Evolutionary conservation across 371 early-diverging fungal genomes (phyloP).

Genomic region (Dichotomocladium elegans): DNA sequence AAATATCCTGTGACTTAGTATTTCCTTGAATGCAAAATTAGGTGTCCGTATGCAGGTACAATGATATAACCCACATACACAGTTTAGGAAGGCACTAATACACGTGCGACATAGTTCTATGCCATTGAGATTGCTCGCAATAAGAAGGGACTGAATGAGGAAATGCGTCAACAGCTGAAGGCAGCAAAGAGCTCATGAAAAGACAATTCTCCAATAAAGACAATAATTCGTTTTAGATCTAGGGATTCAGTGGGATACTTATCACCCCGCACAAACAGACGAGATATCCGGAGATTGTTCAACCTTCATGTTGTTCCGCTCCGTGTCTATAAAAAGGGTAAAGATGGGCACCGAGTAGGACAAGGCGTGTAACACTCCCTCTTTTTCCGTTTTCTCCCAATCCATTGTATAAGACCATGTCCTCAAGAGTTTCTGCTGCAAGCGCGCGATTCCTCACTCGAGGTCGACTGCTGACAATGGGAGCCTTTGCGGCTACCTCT

Average conservation of each 20-base stretch:
- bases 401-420: too few species aligned
- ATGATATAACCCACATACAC: too few species aligned
- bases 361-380: not conserved
- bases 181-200: not conserved
- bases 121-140: constrained; percentile 90
- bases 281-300: too few species aligned
- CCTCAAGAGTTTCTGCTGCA: constrained; percentile 22
- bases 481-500: constrained; percentile 26
- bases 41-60: constrained; percentile 50
- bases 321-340: not conserved
- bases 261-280: too few species aligned
- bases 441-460: constrained; percentile 25
- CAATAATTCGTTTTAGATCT: too few species aligned
- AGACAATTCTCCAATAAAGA: not conserved
- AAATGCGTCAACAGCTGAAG: constrained; percentile 20
- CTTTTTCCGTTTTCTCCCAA: not conserved
- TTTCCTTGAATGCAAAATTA: too few species aligned
- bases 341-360: not conserved
- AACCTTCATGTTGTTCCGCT: too few species aligned
- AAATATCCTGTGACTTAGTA: too few species aligned
- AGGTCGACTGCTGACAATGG: constrained; percentile 19
- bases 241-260: too few species aligned
- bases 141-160: constrained; percentile 71
- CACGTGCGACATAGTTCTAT: constrained; percentile 67
- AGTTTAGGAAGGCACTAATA: too few species aligned